Conservation (phyloP, 2,329 filamentous ascomycete genomes). For the Colletotrichum sp. region DNA sequence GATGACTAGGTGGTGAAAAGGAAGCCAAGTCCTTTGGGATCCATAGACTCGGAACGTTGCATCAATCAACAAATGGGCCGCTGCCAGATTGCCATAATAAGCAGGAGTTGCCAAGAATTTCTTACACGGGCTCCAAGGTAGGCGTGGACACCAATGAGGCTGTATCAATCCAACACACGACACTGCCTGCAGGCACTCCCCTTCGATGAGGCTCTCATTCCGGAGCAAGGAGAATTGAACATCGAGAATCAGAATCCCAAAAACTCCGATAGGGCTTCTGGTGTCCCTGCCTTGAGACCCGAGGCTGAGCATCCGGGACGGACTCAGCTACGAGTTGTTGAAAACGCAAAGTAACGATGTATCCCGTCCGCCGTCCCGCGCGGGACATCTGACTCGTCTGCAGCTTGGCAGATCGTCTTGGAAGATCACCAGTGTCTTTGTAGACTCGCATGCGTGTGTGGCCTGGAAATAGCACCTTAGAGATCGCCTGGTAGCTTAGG, state of each 20-base stretch:
- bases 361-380: not conserved
- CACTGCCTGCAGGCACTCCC: not conserved
- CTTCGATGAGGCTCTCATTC: fast-evolving
- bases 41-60: fast-evolving
- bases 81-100: not conserved
- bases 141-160: not conserved
- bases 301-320: not conserved
- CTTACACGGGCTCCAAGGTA: not conserved
- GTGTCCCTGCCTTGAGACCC: not conserved
- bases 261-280: not conserved
- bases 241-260: not conserved
- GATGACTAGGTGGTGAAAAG: not conserved
- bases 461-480: not conserved
- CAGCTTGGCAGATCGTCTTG: not conserved
- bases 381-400: not conserved
- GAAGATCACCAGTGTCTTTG: not conserved
- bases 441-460: not conserved
- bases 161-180: not conserved
- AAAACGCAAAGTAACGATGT: not conserved
- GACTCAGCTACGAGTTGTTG: not conserved
- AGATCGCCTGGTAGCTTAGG: not conserved
- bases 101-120: not conserved
- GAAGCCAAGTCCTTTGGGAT: not conserved
- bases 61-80: not conserved
- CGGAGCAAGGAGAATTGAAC: not conserved